phyloP scores from a whole-genome alignment of 1,139 yeast species.

The Geotrichum fermentans region DNA sequence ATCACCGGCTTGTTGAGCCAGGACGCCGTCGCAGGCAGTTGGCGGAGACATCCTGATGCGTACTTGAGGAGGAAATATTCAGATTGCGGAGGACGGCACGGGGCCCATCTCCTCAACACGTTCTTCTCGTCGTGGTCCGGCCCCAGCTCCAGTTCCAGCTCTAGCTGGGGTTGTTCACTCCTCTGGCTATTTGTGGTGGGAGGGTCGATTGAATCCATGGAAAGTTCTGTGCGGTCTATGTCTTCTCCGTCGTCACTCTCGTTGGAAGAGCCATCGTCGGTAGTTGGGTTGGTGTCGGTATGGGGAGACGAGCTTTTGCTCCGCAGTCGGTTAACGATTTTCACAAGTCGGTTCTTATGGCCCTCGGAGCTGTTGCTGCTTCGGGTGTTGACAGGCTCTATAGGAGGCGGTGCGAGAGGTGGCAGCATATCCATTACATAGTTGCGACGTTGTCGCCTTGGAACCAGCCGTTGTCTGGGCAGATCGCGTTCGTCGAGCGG shows the following conservation, averaged over 20 bases:
- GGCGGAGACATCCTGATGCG: slow-evolving; percentile 33
- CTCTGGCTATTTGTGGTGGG: no score
- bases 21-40: slow-evolving; percentile 33
- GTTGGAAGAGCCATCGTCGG: not conserved
- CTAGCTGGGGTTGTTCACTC: no score
- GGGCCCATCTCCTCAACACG: slow-evolving; percentile 29
- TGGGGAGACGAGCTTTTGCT: not conserved
- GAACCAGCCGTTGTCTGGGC: slow-evolving; percentile 36
- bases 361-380: not conserved
- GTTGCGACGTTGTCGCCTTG: slow-evolving; percentile 30
- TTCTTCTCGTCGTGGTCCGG: not conserved
- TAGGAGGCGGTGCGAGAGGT: slow-evolving; percentile 6
- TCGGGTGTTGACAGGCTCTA: not conserved
- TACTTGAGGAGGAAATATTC: slow-evolving; percentile 29
- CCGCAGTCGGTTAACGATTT: not conserved
- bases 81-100: slow-evolving; percentile 27
- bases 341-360: not conserved
- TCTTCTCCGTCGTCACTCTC: not conserved
- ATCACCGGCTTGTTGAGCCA: slow-evolving; percentile 34
- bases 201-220: not conserved
- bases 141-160: not conserved
- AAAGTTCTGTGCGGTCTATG: not conserved
- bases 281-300: not conserved
- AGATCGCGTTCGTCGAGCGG: slow-evolving; percentile 41
- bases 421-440: slow-evolving; percentile 5